A percentile compares a stretch with the other conserved stretches of the same genome.
These are phyloP conservation scores for Aspergillus asperescens DNA, from an alignment of 495 filamentous ascomycete genomes.

Conservation along the genomic window DNA sequence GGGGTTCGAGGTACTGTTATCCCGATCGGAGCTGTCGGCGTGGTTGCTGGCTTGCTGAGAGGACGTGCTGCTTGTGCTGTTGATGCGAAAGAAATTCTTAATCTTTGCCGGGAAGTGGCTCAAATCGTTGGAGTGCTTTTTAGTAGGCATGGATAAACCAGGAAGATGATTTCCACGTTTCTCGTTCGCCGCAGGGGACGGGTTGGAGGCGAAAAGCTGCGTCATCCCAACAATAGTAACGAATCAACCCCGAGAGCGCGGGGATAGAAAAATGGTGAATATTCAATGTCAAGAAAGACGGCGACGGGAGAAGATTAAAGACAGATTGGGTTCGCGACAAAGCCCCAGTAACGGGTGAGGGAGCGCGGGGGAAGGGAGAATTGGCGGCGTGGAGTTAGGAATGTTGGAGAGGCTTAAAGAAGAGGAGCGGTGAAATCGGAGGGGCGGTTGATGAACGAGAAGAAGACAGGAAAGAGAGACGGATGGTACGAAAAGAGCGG, in stretches of 20 bases:
- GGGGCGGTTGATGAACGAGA: not conserved
- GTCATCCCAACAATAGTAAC: slow-evolving; percentile 31
- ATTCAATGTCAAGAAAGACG: not conserved
- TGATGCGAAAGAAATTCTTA: slow-evolving; percentile 98
- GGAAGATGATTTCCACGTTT: slow-evolving; percentile 46
- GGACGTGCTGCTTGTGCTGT: slow-evolving; percentile 55
- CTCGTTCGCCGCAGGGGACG: slow-evolving; percentile 40
- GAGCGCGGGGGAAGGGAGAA: slow-evolving; percentile 13
- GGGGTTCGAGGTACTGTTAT: slow-evolving; percentile 23
- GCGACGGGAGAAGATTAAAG: not conserved
- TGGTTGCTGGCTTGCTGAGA: slow-evolving; percentile 32
- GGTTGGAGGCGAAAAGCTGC: slow-evolving; percentile 42
- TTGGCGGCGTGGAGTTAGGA: slow-evolving; percentile 20
- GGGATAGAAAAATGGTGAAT: not conserved
- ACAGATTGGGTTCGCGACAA: not conserved
- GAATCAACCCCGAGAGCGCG: not conserved
- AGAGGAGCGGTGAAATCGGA: slow-evolving; percentile 1
- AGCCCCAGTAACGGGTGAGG: slow-evolving; percentile 13
- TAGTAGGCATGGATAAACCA: slow-evolving; percentile 41
- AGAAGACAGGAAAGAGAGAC: slow-evolving; percentile 14
- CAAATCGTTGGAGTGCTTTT: slow-evolving; percentile 47
- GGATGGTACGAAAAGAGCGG: slow-evolving; percentile 13
- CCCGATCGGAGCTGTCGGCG: slow-evolving; percentile 16
- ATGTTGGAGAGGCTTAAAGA: slow-evolving; percentile 19
- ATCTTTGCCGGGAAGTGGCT: slow-evolving; percentile 80